Base-by-base conservation (phyloP, 1,284 basidiomycete genomes). In the Bondarzewia mesenterica region DNA sequence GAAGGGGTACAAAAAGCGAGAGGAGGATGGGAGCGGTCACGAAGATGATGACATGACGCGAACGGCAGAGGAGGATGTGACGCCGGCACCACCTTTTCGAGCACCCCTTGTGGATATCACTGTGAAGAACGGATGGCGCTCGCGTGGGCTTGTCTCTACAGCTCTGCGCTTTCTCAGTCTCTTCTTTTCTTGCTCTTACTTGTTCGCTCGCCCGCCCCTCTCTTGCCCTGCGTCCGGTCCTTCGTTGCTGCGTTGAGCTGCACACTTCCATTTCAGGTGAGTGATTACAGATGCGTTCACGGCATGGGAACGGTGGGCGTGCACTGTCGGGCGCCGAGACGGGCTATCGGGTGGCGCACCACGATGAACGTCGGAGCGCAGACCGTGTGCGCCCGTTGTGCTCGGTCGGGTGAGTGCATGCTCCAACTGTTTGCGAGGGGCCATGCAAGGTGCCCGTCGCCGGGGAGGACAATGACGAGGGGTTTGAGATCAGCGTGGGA, bases 71-170 rank as follows among this genome's bases (percentile, higher is more conserved):
- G 12, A 32, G 29, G 29, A 10, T n/a, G 29, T n/a, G n/a, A n/a
- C n/a, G 29, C 29, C 29, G 29, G 29, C 29, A 32, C 10, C 29
- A 32, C 29, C 29, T 32, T 32, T 32, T 32, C 29, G 12, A 32
- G 29, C 29, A 32, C 45, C 45, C n/a, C 27, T 47, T 40, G 32
- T 35, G 45, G 45, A 43, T 27, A 47, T 47, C 45, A 47, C 38
- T 18, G 44, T 45, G 44, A 45, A 45, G 44, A 21, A 21, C n/a
- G 45, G 21, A 15, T n/a, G n/a, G 38, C 37, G 45, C 45, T 47
- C 45, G 45, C 45, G 45, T 47, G 45, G 45, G 22, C 37, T 22
- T 22, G 32, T 29, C 23, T 18, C 38, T 26, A n/a, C 22, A 15
- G 22, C 39, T 7, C 39, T 41, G 18, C 20, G 18, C 23, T 47